A percentile compares a stretch with the other conserved stretches of the same genome.
These are phyloP conservation scores for Croton laevigatus DNA, from an alignment of 441 rosid species.

Conservation along the genomic window DNA sequence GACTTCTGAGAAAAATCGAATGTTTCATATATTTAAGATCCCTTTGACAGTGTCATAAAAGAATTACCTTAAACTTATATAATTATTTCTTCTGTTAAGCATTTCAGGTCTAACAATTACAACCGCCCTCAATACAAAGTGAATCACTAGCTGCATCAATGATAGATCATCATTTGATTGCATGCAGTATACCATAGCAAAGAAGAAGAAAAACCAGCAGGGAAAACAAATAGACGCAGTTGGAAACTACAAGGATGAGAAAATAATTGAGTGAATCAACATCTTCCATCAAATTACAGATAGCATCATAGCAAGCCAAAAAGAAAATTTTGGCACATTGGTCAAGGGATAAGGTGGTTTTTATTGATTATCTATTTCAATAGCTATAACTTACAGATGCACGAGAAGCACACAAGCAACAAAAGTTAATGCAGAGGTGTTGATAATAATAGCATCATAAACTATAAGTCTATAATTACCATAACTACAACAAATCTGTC, in stretches of 20 bases:
- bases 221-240: too few species aligned
- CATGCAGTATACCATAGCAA: too few species aligned
- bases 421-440: neutral
- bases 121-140: too few species aligned
- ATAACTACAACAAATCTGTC: constrained; percentile 97
- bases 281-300: constrained; percentile 1
- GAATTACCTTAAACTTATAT: too few species aligned
- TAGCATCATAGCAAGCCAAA: neutral
- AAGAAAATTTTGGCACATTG: neutral
- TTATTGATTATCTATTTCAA: neutral
- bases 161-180: too few species aligned
- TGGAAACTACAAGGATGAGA: neutral
- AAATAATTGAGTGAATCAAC: neutral
- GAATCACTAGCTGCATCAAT: too few species aligned
- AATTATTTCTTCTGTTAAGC: too few species aligned
- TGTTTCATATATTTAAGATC: too few species aligned
- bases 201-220: neutral
- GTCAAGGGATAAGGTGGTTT: neutral
- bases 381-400: neutral
- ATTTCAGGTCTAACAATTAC: too few species aligned
- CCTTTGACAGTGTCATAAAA: too few species aligned
- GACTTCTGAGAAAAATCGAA: too few species aligned
- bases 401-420: constrained; percentile 2
- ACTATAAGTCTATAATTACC: constrained; percentile 48
- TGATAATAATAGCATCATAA: neutral